Evolutionary conservation across 805 yeast genomes (phyloP), one percentile per base, ranked within the genome.

Genomic region (Saccharomycopsis sp.): DNA sequence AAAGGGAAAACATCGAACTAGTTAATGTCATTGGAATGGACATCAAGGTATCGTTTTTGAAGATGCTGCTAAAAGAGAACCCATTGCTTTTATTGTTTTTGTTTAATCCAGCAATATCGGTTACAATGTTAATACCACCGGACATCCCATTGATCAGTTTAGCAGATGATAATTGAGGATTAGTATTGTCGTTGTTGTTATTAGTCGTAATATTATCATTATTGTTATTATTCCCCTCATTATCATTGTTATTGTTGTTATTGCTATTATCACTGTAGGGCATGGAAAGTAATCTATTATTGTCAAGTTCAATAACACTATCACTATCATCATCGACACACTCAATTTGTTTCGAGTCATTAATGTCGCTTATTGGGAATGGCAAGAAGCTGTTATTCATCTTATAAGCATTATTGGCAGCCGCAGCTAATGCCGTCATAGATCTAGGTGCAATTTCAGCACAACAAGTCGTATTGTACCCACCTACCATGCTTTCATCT

Each of bases 391-490:
- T 29, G 22, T 44, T 44, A 44, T 17, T 7, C 49, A 44, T 44
- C 12, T 17, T 44, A 17, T 44, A 44, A 17, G 49, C 49, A 17
- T 44, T 44, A 17, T 44, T 44, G 22, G 49, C 49, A 5, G 58
- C 53, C 19, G 59, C 59, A 15, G 56, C 56, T 17, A 53, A 34
- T 14, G 59, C 59, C 3, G 56, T 42, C 56, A 57, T 53, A 9
- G 56, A 53, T 54, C 54, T 47, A n/a, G 60, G 57, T 47, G 60
- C 57, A 24, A 57, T 54, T 24, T 34, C 60, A 2, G 54, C 47
- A 38, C 60, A 57, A 42, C 57, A 53, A 8, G 47, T 54, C 8
- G 56, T 42, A n/a, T 23, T n/a, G 5, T 8, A 17, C 19, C 22
- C 22, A 44, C 22, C 22, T 17, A 17, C 12, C 22, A 17, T 17